phyloP scores from a whole-genome alignment of 192 early-diverging fungal genomes.

The Linnemannia hyalina region DNA sequence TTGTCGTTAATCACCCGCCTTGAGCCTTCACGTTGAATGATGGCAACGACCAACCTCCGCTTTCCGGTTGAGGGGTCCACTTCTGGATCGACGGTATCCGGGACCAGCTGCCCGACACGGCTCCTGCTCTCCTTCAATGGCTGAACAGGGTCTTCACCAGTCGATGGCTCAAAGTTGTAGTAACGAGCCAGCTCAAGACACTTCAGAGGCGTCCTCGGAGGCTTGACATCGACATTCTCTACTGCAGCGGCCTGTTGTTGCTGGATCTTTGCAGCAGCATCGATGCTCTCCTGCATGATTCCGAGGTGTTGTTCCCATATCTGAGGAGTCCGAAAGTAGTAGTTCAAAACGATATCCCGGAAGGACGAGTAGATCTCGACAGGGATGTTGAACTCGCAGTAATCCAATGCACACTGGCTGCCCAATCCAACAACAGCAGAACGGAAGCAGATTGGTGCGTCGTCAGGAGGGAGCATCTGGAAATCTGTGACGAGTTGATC shows the following conservation, averaged over 20 bases:
- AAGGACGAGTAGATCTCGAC: constrained; percentile 26
- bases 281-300: neutral
- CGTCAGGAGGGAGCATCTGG: constrained; percentile 23
- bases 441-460: constrained; percentile 41
- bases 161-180: constrained; percentile 30
- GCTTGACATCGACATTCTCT: neutral
- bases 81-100: constrained; percentile 10
- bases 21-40: constrained; percentile 17
- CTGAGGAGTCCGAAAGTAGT: constrained; percentile 22
- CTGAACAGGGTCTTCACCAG: neutral
- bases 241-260: neutral
- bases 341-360: constrained; percentile 6
- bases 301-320: constrained; percentile 13
- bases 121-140: neutral
- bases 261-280: too few relatives aligned
- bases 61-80: neutral
- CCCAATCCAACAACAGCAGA: constrained; percentile 45
- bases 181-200: constrained; percentile 29
- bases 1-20: constrained; percentile 9
- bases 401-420: constrained; percentile 39
- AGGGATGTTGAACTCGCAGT: constrained; percentile 46
- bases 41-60: neutral
- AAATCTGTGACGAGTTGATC: constrained; percentile 25
- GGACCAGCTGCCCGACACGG: constrained; percentile 5
- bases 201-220: neutral